Conservation (phyloP, 192 early-diverging fungal genomes). For the Rhizoclosmatium globosum region DNA sequence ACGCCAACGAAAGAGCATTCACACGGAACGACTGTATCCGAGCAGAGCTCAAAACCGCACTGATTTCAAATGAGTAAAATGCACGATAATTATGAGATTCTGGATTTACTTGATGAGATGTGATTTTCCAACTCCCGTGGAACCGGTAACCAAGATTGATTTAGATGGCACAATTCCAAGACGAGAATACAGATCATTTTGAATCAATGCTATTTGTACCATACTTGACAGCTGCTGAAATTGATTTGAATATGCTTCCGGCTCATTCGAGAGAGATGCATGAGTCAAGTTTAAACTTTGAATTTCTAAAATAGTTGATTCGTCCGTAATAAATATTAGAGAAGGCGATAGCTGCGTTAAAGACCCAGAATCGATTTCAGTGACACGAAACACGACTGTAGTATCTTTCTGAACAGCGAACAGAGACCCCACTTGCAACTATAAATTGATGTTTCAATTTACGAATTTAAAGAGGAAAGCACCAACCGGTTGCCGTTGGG, state of each 20-base stretch:
- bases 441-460: neutral
- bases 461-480: neutral
- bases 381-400: constrained; percentile 3
- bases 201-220: neutral
- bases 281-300: too few species aligned
- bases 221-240: too few species aligned
- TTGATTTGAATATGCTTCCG: too few species aligned
- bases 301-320: too few species aligned
- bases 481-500: too few species aligned
- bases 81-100: neutral
- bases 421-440: neutral
- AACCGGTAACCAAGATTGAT: constrained; percentile 3
- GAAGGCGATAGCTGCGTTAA: too few species aligned
- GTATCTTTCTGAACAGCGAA: neutral
- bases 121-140: constrained; percentile 21
- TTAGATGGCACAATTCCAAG: constrained; percentile 11
- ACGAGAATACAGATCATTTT: constrained; percentile 5
- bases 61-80: neutral
- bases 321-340: too few species aligned
- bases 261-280: too few species aligned
- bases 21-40: neutral
- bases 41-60: neutral
- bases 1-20: constrained; percentile 3
- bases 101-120: constrained; percentile 11
- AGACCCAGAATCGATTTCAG: neutral